Evolutionary conservation across 2,329 filamentous ascomycete genomes (phyloP), one percentile per base, ranked within the genome.

Genomic region (Elsinoe fawcettii): DNA sequence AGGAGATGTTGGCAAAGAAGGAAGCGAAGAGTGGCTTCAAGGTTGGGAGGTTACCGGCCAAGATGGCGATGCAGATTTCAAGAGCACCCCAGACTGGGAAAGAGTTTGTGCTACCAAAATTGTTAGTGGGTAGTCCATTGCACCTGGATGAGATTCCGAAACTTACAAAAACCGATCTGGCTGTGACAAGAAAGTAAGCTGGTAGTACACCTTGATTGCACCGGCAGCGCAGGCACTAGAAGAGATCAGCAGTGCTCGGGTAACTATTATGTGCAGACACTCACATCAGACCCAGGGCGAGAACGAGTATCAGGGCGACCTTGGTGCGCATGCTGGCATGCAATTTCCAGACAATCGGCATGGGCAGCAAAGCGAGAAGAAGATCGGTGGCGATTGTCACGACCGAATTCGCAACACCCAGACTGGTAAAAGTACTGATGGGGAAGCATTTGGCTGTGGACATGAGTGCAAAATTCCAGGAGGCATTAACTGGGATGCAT

Each of bases 31-130:
- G 43, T 11, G 43, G 43, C 22, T 47, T 47, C 9, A 47, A 22
- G n/a, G 43, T 47, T 16, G 43, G 43, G 23, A 47, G 43, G n/a
- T 47, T 47, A 47, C 43, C 43, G 11, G 43, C 43, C 20, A 47
- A 30, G 43, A 47, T 47, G 43, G 43, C 43, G 18, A 47, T 47
- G 20, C 43, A 47, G 20, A 47, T 47, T 27, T 47, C 43, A 2
- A 47, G 20, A 25, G 43, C 43, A 27, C 43, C 43, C 43, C 43
- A 47, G 23, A 47, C 43, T 2, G 43, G 43, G 14, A 47, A 47
- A 9, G 43, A 47, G 23, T 47, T 47, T 11, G 18, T 47, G 22
- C 43, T 47, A 22, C 5, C 14, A 12, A 2, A n/a, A n/a, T n/a
- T 47, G 22, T 47, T 30, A 47, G 43, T 4, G 12, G 27, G 5